A percentile compares a stretch with the other conserved stretches of the same genome.
Evolutionary conservation across 257 asterid genomes (phyloP).

Genomic region (Verbascum thapsus): DNA sequence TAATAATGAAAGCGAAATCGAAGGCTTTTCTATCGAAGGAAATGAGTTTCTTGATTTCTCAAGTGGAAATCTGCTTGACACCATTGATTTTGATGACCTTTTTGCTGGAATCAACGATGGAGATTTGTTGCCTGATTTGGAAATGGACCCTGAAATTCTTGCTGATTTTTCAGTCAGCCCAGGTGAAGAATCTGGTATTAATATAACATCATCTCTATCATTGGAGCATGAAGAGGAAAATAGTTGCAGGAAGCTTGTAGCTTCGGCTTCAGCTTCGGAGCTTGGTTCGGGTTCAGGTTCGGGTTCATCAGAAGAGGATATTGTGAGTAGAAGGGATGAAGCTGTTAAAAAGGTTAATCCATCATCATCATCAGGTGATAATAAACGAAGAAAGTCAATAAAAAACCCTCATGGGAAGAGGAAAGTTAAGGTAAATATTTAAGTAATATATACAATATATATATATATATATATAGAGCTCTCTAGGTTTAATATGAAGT

Average conservation of each 20-base stretch:
- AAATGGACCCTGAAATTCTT: constrained; percentile 70
- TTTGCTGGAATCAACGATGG: constrained; percentile 71
- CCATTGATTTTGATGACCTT: constrained; percentile 79
- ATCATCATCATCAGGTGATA: constrained; percentile 25
- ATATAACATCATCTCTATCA: constrained; percentile 17
- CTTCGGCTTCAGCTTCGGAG: constrained; percentile 32
- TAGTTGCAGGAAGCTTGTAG: constrained; percentile 21
- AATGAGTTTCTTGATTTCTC: constrained; percentile 59
- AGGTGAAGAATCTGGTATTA: constrained; percentile 46
- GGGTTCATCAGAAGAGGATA: constrained; percentile 45
- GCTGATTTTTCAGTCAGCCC: constrained; percentile 62
- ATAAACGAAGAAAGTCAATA: constrained; percentile 54
- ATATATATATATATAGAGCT: too few relatives aligned
- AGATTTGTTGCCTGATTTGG: constrained; percentile 70
- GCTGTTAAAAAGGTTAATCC: constrained; percentile 17
- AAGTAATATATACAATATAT: too few relatives aligned
- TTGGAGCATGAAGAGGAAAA: constrained; percentile 19
- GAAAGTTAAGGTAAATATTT: constrained; percentile 66
- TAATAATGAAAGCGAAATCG: constrained; percentile 58
- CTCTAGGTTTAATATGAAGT: constrained; percentile 11
- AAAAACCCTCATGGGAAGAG: constrained; percentile 60
- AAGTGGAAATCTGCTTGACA: constrained; percentile 60
- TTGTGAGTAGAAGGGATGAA: constrained; percentile 29
- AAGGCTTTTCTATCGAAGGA: constrained; percentile 43
- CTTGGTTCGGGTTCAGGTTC: constrained; percentile 30